Evolutionary conservation across 78 protist species (phyloP), one percentile per base, ranked within the genome.

Genomic region (Guillardia theta): DNA sequence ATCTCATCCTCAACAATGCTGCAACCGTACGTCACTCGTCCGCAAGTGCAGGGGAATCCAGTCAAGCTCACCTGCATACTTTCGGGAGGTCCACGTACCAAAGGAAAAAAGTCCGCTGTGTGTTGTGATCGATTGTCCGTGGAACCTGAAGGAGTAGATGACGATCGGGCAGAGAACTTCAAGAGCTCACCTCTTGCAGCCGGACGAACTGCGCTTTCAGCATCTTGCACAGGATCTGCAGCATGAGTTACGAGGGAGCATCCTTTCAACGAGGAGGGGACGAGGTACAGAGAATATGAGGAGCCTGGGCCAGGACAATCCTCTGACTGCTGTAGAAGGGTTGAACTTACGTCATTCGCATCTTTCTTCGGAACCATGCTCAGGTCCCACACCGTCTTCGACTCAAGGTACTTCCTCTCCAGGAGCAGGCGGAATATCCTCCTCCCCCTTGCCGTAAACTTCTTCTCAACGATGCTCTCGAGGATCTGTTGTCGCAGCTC

Each of bases 371-470:
- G 90, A 36, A 78, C 50, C 90, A 78, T 78, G n/a, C 43, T 27
- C 53, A 78, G 90, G 90, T 78, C 90, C 90, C 90, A 78, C 6
- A 78, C 90, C 24, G 90, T 43, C 48, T 78, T 78, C 53, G 90
- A 78, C 48, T 78, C 90, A 36, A 78, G 90, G 33, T 70, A 70
- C 83, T 70, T 70, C 46, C 41, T 36, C 33, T 24, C 83, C 15
- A 33, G 27, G 1, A 70, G 9, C 45, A 70, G 83, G 21, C 83
- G 83, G 83, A 70, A 70, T 4, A 70, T 70, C 46, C 83, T 36
- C 41, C 83, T 36, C n/a, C 36, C 83, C 6, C 41, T 12, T 3
- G 83, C 83, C 4, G 36, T 24, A 43, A 70, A 70, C 83, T 70
- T 70, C 36, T 12, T 24, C 41, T 70, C 83, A 43, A 70, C 36